Percentiles rank a stretch among this genome's conserved stretches.
Evolutionary conservation across 1,284 basidiomycete genomes (phyloP).

Genomic region (Meira miltonrushii): DNA sequence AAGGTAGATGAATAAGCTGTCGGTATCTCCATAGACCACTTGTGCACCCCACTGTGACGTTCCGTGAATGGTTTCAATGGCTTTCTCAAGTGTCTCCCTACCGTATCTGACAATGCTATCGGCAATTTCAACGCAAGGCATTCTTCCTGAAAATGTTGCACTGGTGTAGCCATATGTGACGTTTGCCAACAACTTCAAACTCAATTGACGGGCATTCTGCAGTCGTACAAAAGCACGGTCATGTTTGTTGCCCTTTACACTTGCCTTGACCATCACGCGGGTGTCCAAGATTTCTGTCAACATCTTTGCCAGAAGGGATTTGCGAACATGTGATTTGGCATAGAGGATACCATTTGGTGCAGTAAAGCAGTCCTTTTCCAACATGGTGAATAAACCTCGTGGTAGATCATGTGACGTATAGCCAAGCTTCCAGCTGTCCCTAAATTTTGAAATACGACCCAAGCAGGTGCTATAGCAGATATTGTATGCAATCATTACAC

Average conservation of each 20-base stretch:
- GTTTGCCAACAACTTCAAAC: slow-evolving; percentile 49
- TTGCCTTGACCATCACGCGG: slow-evolving; percentile 93
- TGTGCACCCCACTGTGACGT: slow-evolving; percentile 79
- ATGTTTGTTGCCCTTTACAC: slow-evolving; percentile 73
- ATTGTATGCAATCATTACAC: slow-evolving; percentile 97
- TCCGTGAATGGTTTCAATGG: slow-evolving; percentile 73
- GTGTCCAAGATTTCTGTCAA: slow-evolving; percentile 86
- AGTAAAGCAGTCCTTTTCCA: slow-evolving; percentile 18
- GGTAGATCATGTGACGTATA: slow-evolving; percentile 15
- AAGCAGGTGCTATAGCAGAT: slow-evolving; percentile 69
- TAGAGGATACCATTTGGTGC: slow-evolving; percentile 86
- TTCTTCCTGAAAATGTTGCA: slow-evolving; percentile 87
- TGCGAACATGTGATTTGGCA: slow-evolving; percentile 76
- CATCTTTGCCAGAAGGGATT: slow-evolving; percentile 84
- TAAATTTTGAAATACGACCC: slow-evolving; percentile 77
- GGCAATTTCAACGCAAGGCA: slow-evolving; percentile 97
- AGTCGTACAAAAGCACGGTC: slow-evolving; percentile 60
- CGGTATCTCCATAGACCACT: slow-evolving; percentile 97
- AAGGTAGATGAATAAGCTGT: slow-evolving; percentile 86
- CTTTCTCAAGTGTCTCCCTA: slow-evolving; percentile 91
- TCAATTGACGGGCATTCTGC: slow-evolving; percentile 46
- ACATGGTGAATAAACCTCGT: slow-evolving; percentile 15
- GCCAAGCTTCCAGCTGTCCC: slow-evolving; percentile 79
- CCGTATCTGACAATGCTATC: slow-evolving; percentile 96
- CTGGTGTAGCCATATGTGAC: slow-evolving; percentile 79